These are phyloP conservation scores for Spergularia marina DNA, from an alignment of 148 eudicot genomes.

Conservation along the genomic window DNA sequence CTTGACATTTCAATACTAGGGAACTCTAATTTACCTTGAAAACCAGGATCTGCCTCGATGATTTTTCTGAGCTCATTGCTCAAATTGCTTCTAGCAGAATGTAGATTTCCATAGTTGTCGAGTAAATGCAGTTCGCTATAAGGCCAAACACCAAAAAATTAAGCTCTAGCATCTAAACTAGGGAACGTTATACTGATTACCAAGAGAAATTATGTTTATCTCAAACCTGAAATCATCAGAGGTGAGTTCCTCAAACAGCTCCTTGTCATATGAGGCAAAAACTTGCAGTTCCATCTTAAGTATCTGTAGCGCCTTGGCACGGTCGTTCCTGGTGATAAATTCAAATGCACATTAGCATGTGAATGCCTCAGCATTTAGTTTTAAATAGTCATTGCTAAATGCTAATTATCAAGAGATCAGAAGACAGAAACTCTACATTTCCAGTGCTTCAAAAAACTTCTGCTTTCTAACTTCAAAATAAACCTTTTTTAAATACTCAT, in stretches of 20 bases:
- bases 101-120: conserved; percentile 15
- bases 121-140: conserved; percentile 16
- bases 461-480: conserved; percentile 29
- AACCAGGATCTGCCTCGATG: not conserved
- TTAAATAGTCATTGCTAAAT: no score
- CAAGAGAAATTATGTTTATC: not conserved
- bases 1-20: conserved; percentile 11
- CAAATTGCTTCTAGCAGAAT: conserved; percentile 13
- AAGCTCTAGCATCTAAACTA: no score
- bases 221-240: conserved; percentile 25
- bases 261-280: conserved; percentile 21
- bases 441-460: conserved; percentile 28
- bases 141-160: not conserved
- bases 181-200: not conserved
- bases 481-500: conserved; percentile 9
- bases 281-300: conserved; percentile 27
- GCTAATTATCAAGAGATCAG: no score
- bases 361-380: no score
- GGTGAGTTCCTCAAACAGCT: conserved; percentile 29
- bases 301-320: conserved; percentile 23
- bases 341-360: not conserved
- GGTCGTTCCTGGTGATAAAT: conserved; percentile 10
- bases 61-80: no score
- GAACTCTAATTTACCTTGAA: conserved; percentile 24
- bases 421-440: conserved; percentile 13